Evolutionary conservation across 108 stramenopile species (phyloP).

Genomic region (Skeletonema menzelii): DNA sequence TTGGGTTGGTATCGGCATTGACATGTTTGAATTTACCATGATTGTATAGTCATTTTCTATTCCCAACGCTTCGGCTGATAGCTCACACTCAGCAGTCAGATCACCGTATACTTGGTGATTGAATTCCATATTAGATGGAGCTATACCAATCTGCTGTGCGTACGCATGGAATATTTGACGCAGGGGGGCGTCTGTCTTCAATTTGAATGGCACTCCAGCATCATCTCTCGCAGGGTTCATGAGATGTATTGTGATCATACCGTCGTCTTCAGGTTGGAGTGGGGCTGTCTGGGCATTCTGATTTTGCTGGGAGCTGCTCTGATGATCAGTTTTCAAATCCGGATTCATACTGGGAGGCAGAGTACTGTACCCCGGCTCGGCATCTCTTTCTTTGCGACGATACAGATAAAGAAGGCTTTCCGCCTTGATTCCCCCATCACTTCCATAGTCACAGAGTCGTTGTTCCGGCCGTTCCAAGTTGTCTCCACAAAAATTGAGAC

Average conservation of each 20-base stretch:
- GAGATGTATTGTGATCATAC: background rate
- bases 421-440: background rate
- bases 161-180: background rate
- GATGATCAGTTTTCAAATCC: background rate
- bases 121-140: background rate
- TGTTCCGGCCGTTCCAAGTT: background rate
- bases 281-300: background rate
- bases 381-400: background rate
- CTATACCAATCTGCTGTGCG: background rate
- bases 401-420: background rate
- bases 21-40: background rate
- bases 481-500: background rate
- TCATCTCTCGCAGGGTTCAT: background rate
- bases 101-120: background rate
- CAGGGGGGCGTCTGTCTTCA: background rate
- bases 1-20: background rate
- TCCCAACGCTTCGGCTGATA: background rate
- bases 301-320: background rate
- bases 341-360: background rate
- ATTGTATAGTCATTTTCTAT: background rate
- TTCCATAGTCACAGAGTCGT: background rate
- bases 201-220: background rate
- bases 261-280: background rate
- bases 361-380: background rate
- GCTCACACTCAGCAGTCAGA: background rate